Base-by-base conservation (phyloP, 2,329 filamentous ascomycete genomes). In the Tolypocladium pustulatum region DNA sequence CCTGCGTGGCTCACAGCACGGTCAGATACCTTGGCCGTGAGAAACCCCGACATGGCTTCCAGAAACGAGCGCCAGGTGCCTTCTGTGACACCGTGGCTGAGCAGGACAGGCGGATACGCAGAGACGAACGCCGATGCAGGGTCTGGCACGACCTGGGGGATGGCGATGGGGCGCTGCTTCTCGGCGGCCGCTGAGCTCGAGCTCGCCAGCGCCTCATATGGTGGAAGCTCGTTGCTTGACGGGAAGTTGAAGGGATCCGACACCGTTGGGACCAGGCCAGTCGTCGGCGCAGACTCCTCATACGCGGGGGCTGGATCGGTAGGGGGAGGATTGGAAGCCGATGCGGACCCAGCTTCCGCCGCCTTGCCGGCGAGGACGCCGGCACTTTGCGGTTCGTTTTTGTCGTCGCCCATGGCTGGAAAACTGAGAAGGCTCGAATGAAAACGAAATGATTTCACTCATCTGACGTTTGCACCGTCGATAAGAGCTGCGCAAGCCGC, bases 41-140 rank as follows among this genome's bases (percentile, higher is more conserved):
- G 69, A 59, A 80, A 79, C 1, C 74, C 77, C 0, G 77, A 79
- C 2, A 77, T 64, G 9, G 77, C 78, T 22, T 69, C 62, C 1
- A 75, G 57, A 20, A 75, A 73, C 0, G 72, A 69, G 10, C 57
- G 55, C 72, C 72, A 75, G 0, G 70, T 67, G n/a, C 68, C 63
- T 8, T 67, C 59, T 0, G 72, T 68, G 59, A 75, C 71, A 46
- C 72, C 77, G 40, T 71, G 68, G 20, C 65, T 61, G 0, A 78
- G 71, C 0, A 80, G 71, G 3, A 66, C 56, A 0, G 71, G 71
- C 0, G 75, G 58, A 58, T 75, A 79, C 0, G 74, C 74, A 0
- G 63, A 37, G 1, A 78, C 65, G 59, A 79, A 75, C 0, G 75
- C 71, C 0, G 76, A 66, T 1, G 72, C 68, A 4, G 69, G 61